Conservation (phyloP, 306 rosid genomes). For the Elaeagnus macrophylla region DNA sequence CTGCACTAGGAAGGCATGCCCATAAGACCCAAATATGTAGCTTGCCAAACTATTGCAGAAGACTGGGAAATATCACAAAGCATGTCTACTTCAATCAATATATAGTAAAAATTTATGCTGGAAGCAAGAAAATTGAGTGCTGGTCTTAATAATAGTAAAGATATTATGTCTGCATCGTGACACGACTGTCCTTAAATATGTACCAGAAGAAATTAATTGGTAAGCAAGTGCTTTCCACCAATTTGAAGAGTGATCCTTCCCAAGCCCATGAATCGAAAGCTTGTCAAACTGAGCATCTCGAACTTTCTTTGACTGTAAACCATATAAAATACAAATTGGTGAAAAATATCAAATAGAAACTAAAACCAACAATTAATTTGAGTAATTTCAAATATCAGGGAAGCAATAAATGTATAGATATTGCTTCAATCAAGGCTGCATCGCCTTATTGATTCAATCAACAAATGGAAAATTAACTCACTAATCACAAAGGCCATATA, state of each 20-base stretch:
- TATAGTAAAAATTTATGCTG: not conserved
- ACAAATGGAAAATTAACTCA: too few species aligned
- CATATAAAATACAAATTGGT: not conserved
- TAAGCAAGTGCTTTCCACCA: slow-evolving; percentile 92
- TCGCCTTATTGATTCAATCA: too few species aligned
- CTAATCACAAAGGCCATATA: too few species aligned
- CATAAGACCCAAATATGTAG: not conserved
- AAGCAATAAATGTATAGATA: too few species aligned
- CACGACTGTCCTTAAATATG: slow-evolving; percentile 8
- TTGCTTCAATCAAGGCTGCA: too few species aligned
- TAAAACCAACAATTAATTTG: not conserved
- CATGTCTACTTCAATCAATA: not conserved
- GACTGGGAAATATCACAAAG: not conserved
- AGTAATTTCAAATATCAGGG: too few species aligned
- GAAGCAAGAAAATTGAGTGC: not conserved
- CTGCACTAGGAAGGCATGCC: not conserved
- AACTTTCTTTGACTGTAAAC: slow-evolving; percentile 59
- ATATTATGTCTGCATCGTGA: not conserved
- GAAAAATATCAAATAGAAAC: not conserved
- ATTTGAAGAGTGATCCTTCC: slow-evolving; percentile 59
- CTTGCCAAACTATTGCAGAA: slow-evolving; percentile 1
- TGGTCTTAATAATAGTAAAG: not conserved
- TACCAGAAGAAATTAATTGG: slow-evolving; percentile 64
- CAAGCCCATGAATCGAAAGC: slow-evolving; percentile 93
- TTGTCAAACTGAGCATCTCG: slow-evolving; percentile 55